Conservation (phyloP, 2,329 filamentous ascomycete genomes). For the Parastagonospora avenae region DNA sequence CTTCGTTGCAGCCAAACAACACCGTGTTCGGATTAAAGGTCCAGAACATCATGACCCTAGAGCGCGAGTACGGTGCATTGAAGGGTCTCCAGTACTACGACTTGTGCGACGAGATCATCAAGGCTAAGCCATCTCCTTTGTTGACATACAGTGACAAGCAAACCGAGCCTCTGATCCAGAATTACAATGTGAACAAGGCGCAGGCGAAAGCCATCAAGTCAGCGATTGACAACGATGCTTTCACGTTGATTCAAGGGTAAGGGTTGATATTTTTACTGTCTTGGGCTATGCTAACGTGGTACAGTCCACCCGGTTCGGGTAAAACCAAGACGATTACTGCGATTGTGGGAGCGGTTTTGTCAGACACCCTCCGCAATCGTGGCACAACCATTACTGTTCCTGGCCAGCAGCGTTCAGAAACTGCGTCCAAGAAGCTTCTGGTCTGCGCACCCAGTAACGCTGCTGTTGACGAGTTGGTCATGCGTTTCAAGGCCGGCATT, state of each 20-base stretch:
- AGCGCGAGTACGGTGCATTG: constrained; percentile 91
- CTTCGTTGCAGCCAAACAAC: constrained; percentile 69
- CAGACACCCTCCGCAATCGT: constrained; percentile 58
- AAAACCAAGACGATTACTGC: constrained; percentile 99
- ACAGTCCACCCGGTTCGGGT: constrained; percentile 86
- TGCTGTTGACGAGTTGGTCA: constrained; percentile 92
- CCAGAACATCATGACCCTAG: constrained; percentile 90
- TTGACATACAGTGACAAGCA: constrained; percentile 78
- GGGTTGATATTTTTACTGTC: constrained; percentile 5
- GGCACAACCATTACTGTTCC: constrained; percentile 54
- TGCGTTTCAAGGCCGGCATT: constrained; percentile 87
- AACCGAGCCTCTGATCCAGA: constrained; percentile 70
- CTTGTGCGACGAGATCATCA: constrained; percentile 87
- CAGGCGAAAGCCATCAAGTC: constrained; percentile 92
- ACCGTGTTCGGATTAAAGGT: constrained; percentile 80
- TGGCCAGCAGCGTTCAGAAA: constrained; percentile 34
- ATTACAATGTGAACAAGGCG: constrained; percentile 83
- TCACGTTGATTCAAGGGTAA: constrained; percentile 91
- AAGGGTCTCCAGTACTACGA: constrained; percentile 95
- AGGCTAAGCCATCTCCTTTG: constrained; percentile 87
- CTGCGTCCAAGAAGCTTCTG: constrained; percentile 77
- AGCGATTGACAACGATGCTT: constrained; percentile 93
- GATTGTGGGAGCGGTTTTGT: constrained; percentile 87
- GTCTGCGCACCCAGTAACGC: constrained; percentile 99
- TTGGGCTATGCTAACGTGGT: constrained; percentile 21